Evolutionary conservation across 208 protist species (phyloP), one percentile per base, ranked within the genome.

Genomic region (Trypanosoma avium): DNA sequence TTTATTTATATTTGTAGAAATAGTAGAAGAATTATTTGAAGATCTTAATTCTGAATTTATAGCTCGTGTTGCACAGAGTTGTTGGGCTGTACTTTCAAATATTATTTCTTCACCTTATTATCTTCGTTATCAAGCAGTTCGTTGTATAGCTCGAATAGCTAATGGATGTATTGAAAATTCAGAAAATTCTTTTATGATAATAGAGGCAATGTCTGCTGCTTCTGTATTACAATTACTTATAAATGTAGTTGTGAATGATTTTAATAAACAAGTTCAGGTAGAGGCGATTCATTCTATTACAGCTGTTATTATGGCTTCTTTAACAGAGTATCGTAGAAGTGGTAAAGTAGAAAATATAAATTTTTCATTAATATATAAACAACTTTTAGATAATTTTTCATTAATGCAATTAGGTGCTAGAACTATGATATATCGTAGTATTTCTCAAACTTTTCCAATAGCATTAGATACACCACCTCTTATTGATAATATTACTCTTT

Each of bases 1-100:
- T 0, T 61, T 88, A 22, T 85, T 88, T 73, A 21, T 85, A 4
- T 49, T 65, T 32, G 56, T 69, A 29, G 68, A 79, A 38, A 19
- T 76, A 10, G 42, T 81, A 10, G 77, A 81, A 5, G 56, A 70
- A 29, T 21, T 70, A 7, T 72, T 88, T 38, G 65, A 62, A 32
- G 36, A 19, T 45, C 49, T 74, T 57, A 22, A 68, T 43, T 17
- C 7, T 24, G 40, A 21, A 2, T 68, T 65, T 42, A 12, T 67
- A 13, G 7, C n/a, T 52, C 38, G 27, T 40, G 46, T 74, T 9
- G 19, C 24, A 43, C 38, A 48, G 3, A 52, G 42, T 13, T 57
- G 61, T 21, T 68, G 59, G 13, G 54, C 30, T 24, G 17, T 32
- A 13, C 22, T 64, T 42, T 27, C 35, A 46, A 35, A 9, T 38